Percentiles rank a stretch among this genome's conserved stretches.
phyloP scores from a whole-genome alignment of 441 rosid genomes.

The Isatis lusitanica region DNA sequence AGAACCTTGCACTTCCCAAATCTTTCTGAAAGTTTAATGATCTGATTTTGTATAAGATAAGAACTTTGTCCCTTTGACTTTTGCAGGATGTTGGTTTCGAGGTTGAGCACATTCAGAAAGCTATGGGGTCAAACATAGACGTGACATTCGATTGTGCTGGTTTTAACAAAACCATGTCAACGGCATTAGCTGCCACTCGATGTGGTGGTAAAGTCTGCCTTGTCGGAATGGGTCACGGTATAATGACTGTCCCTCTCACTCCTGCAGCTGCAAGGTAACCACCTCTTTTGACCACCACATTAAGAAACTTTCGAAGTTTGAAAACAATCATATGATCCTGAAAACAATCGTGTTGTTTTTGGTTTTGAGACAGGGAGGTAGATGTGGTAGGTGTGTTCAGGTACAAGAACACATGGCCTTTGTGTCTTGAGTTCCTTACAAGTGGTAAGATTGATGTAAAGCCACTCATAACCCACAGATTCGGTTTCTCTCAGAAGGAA shows the following conservation, averaged over 20 bases:
- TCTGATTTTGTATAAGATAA: neutral
- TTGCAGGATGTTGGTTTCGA: slow-evolving; percentile 62
- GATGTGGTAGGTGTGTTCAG: slow-evolving; percentile 78
- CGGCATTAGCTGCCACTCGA: slow-evolving; percentile 71
- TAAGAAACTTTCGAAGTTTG: neutral
- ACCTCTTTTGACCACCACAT: slow-evolving; percentile 1
- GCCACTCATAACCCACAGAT: slow-evolving; percentile 87
- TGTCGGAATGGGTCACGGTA: slow-evolving; percentile 84
- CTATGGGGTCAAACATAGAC: slow-evolving; percentile 63
- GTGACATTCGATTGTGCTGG: slow-evolving; percentile 86
- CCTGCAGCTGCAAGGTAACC: slow-evolving; percentile 86
- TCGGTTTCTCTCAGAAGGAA: slow-evolving; percentile 80
- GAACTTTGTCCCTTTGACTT: neutral
- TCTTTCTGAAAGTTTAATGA: neutral
- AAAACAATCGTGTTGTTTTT: neutral
- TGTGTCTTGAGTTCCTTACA: slow-evolving; percentile 68
- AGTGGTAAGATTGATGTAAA: slow-evolving; percentile 90
- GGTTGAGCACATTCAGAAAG: slow-evolving; percentile 56
- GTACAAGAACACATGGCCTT: slow-evolving; percentile 89
- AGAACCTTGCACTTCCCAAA: neutral
- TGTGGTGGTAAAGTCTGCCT: slow-evolving; percentile 90
- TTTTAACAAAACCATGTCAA: slow-evolving; percentile 82
- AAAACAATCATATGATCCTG: neutral
- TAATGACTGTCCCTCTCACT: slow-evolving; percentile 85
- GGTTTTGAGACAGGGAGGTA: slow-evolving; percentile 62